Evolutionary conservation across 1,139 yeast species (phyloP).

Genomic region (Pichia sp.): DNA sequence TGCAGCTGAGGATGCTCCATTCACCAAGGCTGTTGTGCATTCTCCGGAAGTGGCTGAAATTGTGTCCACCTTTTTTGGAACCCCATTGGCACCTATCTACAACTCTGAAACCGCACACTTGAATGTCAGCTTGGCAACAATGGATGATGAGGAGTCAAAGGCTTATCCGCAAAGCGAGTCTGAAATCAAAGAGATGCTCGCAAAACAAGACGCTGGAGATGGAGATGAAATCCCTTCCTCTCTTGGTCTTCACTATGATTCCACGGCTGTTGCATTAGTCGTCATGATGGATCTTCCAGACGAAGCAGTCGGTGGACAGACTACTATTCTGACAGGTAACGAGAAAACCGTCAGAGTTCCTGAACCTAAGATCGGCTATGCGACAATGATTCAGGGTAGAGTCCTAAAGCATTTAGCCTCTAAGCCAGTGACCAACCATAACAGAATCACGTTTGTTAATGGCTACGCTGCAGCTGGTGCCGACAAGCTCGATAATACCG

Average conservation of each 20-base stretch:
- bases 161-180: slow-evolving; percentile 18
- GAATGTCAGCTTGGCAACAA: slow-evolving; percentile 34
- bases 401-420: slow-evolving; percentile 37
- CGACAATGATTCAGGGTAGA: slow-evolving; percentile 37
- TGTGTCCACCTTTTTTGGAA: slow-evolving; percentile 26
- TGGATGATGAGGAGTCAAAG: slow-evolving; percentile 16
- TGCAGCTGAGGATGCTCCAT: slow-evolving; percentile 26
- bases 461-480: slow-evolving; percentile 33
- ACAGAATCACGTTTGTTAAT: slow-evolving; percentile 32
- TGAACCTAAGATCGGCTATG: slow-evolving; percentile 36
- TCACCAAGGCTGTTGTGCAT: slow-evolving; percentile 23
- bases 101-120: slow-evolving; percentile 34
- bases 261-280: slow-evolving; percentile 34
- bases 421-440: slow-evolving; percentile 35
- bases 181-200: slow-evolving; percentile 13
- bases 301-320: slow-evolving; percentile 37
- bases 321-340: slow-evolving; percentile 35
- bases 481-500: slow-evolving; percentile 29
- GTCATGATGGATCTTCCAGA: slow-evolving; percentile 35
- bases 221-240: slow-evolving; percentile 29
- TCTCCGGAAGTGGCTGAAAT: slow-evolving; percentile 25
- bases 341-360: slow-evolving; percentile 33
- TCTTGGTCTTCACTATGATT: slow-evolving; percentile 36
- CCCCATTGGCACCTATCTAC: slow-evolving; percentile 31
- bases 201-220: slow-evolving; percentile 19